Percentiles rank a stretch among this genome's conserved stretches.
phyloP scores from a whole-genome alignment of 2,329 filamentous ascomycete genomes.

The Venturia pyrina region DNA sequence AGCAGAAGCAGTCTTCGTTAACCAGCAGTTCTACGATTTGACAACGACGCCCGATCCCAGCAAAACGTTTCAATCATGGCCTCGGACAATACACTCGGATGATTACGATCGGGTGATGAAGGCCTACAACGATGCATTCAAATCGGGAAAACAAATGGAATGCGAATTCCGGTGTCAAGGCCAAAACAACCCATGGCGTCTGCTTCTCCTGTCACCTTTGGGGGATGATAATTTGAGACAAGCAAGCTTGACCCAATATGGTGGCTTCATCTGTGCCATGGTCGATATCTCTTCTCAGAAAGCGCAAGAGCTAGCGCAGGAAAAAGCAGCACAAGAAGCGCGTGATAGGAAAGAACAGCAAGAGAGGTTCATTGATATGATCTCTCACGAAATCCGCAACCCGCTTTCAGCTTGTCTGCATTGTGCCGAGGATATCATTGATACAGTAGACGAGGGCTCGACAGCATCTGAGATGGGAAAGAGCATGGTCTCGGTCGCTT shows the following conservation, averaged over 20 bases:
- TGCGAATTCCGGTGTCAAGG: conserved; percentile 33
- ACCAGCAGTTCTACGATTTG: conserved; percentile 36
- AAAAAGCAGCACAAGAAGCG: conserved; percentile 26
- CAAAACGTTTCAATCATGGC: conserved; percentile 35
- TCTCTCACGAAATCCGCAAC: conserved; percentile 32
- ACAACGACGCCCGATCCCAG: conserved; percentile 30
- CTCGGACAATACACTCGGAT: conserved; percentile 34
- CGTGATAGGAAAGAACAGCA: conserved; percentile 29
- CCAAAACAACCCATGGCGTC: conserved; percentile 27
- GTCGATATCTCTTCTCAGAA: conserved; percentile 38
- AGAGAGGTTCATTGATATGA: conserved; percentile 29
- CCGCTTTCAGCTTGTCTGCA: conserved; percentile 35
- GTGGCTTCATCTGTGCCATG: conserved; percentile 36
- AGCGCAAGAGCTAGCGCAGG: conserved; percentile 19
- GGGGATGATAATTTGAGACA: conserved; percentile 27
- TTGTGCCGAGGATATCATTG: conserved; percentile 33
- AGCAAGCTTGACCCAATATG: conserved; percentile 23
- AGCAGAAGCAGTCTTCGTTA: conserved; percentile 36
- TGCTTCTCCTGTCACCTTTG: conserved; percentile 33
- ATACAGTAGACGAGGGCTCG: conserved; percentile 22
- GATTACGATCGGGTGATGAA: conserved; percentile 36
- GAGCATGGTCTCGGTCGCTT: conserved; percentile 14
- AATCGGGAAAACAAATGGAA: conserved; percentile 26
- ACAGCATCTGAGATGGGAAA: background rate
- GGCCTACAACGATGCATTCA: conserved; percentile 34